phyloP scores from a whole-genome alignment of 306 rosid genomes.

The Cucumis melo region DNA sequence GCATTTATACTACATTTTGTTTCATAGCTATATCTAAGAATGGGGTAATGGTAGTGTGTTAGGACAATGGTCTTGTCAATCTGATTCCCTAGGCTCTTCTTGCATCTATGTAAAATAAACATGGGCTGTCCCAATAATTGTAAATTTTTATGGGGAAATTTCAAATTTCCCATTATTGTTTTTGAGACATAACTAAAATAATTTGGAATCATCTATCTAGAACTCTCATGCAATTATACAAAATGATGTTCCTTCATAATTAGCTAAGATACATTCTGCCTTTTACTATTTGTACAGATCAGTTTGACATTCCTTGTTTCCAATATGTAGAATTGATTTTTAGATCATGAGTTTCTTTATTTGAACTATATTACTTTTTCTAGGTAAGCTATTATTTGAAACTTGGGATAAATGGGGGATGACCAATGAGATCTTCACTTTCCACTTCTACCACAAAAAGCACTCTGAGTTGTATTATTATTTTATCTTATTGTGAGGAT shows the following conservation, averaged over 20 bases:
- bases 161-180: neutral
- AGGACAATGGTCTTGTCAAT: slow-evolving; percentile 8
- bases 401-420: too few relatives aligned
- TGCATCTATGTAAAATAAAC: neutral
- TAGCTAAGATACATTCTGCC: neutral
- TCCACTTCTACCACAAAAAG: too few relatives aligned
- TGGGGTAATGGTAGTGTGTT: neutral
- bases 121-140: slow-evolving; percentile 1
- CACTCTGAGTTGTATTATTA: too few relatives aligned
- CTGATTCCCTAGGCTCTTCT: neutral
- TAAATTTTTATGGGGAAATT: neutral
- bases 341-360: neutral
- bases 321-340: neutral
- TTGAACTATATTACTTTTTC: too few relatives aligned
- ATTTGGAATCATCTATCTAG: slow-evolving; percentile 1
- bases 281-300: neutral
- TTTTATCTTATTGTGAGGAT: too few relatives aligned
- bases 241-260: neutral
- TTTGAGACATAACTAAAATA: neutral
- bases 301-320: neutral
- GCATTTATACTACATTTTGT: neutral
- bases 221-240: neutral
- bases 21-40: neutral
- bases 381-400: too few relatives aligned
- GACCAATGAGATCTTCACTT: too few relatives aligned